phyloP scores from a whole-genome alignment of 208 protist genomes.

The Leishmania gerbilli region DNA sequence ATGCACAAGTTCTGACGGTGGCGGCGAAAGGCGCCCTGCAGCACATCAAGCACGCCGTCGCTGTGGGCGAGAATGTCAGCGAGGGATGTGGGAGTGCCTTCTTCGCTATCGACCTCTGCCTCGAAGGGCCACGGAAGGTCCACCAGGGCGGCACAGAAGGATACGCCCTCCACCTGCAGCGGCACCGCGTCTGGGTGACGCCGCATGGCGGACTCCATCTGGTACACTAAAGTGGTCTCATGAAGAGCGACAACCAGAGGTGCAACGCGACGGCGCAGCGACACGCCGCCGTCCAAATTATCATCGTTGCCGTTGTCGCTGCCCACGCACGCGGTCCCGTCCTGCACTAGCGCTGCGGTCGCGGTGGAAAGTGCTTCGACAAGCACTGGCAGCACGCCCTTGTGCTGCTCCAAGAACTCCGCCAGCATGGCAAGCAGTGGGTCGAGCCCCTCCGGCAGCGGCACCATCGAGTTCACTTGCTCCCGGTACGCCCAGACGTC shows the following conservation, averaged over 20 bases:
- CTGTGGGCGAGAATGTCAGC: slow-evolving; percentile 53
- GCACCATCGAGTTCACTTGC: background rate
- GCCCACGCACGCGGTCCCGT: background rate
- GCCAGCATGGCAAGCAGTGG: slow-evolving; percentile 13
- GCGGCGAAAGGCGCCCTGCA: slow-evolving; percentile 26
- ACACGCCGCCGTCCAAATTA: background rate
- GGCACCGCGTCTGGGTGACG: slow-evolving; percentile 29
- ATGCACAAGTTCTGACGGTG: slow-evolving; percentile 41
- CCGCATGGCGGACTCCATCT: slow-evolving; percentile 41
- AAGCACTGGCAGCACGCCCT: slow-evolving; percentile 20
- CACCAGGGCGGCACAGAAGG: slow-evolving; percentile 50
- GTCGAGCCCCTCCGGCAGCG: slow-evolving; percentile 5
- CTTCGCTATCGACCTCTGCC: slow-evolving; percentile 7
- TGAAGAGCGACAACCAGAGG: slow-evolving; percentile 33
- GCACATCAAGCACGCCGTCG: slow-evolving; percentile 49
- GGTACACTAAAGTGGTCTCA: slow-evolving; percentile 33
- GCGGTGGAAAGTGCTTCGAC: slow-evolving; percentile 13
- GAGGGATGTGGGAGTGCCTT: slow-evolving; percentile 15
- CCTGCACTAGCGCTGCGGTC: slow-evolving; percentile 19
- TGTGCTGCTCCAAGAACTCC: slow-evolving; percentile 27
- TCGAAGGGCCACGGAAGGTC: slow-evolving; percentile 24
- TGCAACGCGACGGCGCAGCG: background rate
- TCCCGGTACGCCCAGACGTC: slow-evolving; percentile 8
- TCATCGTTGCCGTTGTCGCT: background rate
- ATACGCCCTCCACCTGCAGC: slow-evolving; percentile 39